phyloP scores from a whole-genome alignment of 768 basidiomycete genomes.

The Punctularia strigosozonata region DNA sequence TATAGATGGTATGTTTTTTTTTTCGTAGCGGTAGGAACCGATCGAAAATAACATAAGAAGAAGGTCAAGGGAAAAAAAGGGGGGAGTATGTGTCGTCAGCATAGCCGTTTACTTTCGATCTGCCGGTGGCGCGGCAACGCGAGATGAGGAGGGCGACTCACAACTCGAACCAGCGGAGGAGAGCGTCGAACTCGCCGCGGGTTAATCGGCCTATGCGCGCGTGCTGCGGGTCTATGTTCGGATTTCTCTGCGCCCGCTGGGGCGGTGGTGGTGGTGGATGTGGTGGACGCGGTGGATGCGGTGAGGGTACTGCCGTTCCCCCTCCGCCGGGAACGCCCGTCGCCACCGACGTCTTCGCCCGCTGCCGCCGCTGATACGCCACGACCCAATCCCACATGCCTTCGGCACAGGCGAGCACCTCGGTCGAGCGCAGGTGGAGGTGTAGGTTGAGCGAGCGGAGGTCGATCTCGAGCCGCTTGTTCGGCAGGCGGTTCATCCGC shows the following conservation, averaged over 20 bases:
- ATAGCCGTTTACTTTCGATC: too few species aligned
- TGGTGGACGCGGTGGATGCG: too few species aligned
- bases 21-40: too few species aligned
- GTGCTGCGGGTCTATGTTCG: conserved; percentile 1
- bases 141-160: conserved; percentile 26
- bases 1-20: too few species aligned
- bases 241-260: not conserved
- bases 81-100: too few species aligned
- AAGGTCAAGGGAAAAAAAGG: not conserved
- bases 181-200: conserved; percentile 48
- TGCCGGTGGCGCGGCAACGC: conserved; percentile 1
- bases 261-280: too few species aligned
- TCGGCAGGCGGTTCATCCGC: conserved; percentile 33
- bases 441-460: conserved; percentile 48
- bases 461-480: conserved; percentile 42
- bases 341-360: conserved; percentile 11
- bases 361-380: conserved; percentile 28
- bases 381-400: conserved; percentile 73
- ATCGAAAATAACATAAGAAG: not conserved
- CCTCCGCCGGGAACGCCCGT: too few species aligned
- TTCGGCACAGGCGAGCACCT: conserved; percentile 61
- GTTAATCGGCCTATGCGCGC: conserved; percentile 35
- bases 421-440: conserved; percentile 45
- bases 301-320: too few species aligned
- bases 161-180: conserved; percentile 49